phyloP scores from a whole-genome alignment of 1,284 basidiomycete species.

The Melanopsichium pennsylvanicum region DNA sequence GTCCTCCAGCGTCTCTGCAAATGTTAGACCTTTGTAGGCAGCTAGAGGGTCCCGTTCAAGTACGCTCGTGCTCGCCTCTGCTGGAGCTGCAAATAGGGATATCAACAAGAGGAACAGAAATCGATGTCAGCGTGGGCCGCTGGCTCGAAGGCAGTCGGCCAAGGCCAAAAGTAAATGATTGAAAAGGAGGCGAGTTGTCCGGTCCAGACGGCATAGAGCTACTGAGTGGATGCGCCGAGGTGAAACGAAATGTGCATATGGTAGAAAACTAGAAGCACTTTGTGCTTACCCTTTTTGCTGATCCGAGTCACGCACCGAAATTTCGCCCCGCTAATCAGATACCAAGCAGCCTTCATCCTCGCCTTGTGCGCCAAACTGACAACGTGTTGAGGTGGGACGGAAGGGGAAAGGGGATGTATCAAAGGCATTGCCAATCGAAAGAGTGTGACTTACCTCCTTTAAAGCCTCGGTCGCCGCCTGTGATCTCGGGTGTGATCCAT shows the following conservation, averaged over 20 bases:
- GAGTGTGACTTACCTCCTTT: constrained; percentile 56
- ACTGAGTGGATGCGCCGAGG: constrained; percentile 1
- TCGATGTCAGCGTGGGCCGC: too few relatives aligned
- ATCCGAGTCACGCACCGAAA: not conserved
- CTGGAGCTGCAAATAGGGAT: constrained; percentile 5
- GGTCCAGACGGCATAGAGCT: not conserved
- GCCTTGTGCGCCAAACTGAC: not conserved
- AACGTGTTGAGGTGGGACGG: not conserved
- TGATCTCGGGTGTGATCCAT: constrained; percentile 64
- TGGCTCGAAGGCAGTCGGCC: not conserved
- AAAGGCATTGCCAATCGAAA: not conserved
- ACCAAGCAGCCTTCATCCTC: not conserved
- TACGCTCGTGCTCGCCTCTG: constrained; percentile 35
- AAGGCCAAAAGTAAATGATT: not conserved
- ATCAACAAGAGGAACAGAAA: not conserved
- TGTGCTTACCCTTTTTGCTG: constrained; percentile 50
- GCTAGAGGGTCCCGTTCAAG: constrained; percentile 33
- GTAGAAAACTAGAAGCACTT: constrained; percentile 35
- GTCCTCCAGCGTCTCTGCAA: constrained; percentile 66
- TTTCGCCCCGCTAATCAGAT: not conserved
- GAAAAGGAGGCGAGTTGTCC: constrained; percentile 5
- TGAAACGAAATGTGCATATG: constrained; percentile 24
- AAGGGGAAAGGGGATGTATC: not conserved
- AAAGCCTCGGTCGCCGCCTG: constrained; percentile 59
- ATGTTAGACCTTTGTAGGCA: constrained; percentile 49